These are phyloP conservation scores for Ophiostoma tasmaniense DNA, from an alignment of 2,329 filamentous ascomycete species.

Conservation along the genomic window DNA sequence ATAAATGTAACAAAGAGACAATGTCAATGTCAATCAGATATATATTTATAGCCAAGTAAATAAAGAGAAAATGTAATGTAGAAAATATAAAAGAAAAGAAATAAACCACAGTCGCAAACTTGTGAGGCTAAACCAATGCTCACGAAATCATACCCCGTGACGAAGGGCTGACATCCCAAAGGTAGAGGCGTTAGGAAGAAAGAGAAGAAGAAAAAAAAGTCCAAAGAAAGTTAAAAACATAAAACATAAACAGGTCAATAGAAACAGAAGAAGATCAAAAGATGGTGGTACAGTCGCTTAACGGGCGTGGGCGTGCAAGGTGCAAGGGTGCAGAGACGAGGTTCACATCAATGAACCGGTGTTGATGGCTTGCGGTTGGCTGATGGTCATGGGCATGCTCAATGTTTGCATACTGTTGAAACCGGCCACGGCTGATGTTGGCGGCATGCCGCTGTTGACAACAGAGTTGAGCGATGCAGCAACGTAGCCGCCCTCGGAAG, in stretches of 20 bases:
- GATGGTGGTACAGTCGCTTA: constrained; percentile 13
- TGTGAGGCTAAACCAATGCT: constrained; percentile 17
- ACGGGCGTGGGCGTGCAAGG: constrained; percentile 2
- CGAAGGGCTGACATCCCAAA: constrained; percentile 14
- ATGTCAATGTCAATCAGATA: not conserved
- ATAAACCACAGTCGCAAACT: constrained; percentile 7
- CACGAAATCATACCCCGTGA: constrained; percentile 18
- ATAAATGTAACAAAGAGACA: constrained; percentile 7
- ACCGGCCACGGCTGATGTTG: constrained; percentile 28
- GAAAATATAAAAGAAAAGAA: not conserved
- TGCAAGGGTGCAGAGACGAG: not conserved
- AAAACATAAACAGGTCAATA: constrained; percentile 11
- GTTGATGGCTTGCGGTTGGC: constrained; percentile 38
- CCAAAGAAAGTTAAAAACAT: constrained; percentile 18
- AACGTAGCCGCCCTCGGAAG: constrained; percentile 57
- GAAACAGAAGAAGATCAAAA: constrained; percentile 15
- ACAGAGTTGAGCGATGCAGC: constrained; percentile 43
- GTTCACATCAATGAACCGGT: constrained; percentile 36
- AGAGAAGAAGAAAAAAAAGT: not conserved
- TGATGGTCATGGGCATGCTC: constrained; percentile 57
- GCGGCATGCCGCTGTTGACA: constrained; percentile 26
- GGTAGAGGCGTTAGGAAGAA: constrained; percentile 15
- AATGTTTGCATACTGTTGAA: constrained; percentile 54
- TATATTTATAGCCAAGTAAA: constrained; percentile 13
- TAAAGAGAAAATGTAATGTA: not conserved